Evolutionary conservation across 306 rosid genomes (phyloP).

Genomic region (Inga leiocalycina): DNA sequence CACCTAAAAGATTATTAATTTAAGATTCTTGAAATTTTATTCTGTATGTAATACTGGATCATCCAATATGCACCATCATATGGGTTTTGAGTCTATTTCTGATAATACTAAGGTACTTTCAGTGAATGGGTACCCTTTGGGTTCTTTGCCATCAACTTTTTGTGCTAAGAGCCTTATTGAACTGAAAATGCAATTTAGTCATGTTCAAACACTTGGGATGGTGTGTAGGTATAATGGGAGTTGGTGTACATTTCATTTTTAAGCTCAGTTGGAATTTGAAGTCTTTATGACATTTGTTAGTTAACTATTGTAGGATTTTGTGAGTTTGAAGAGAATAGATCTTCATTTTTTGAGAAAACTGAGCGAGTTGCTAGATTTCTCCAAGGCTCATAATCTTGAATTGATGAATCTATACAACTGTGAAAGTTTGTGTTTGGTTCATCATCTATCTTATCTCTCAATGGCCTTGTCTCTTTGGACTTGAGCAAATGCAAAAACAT

Average conservation of each 20-base stretch:
- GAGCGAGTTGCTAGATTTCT: constrained; percentile 23
- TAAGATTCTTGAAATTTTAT: not conserved
- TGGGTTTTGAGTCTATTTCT: not conserved
- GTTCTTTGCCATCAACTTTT: not conserved
- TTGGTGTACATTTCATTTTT: not conserved
- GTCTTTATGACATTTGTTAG: not conserved
- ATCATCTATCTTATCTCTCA: not conserved
- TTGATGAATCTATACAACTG: constrained; percentile 3
- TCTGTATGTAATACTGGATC: not conserved
- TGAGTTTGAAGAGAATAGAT: constrained; percentile 15
- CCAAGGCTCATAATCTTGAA: constrained; percentile 23
- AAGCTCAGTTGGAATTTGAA: not conserved
- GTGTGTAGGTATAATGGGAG: constrained; percentile 9
- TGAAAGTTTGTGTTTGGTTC: not conserved
- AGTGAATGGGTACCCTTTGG: not conserved
- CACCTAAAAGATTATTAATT: too few species aligned
- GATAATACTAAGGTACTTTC: not conserved
- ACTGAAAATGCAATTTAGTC: not conserved
- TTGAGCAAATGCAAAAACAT: constrained; percentile 18
- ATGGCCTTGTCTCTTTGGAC: constrained; percentile 7
- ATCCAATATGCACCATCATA: not conserved
- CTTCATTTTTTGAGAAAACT: not conserved
- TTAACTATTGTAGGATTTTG: not conserved
- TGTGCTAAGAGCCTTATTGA: not conserved
- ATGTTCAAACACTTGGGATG: constrained; percentile 16